A percentile compares a stretch with the other conserved stretches of the same genome.
phyloP scores from a whole-genome alignment of 2,329 filamentous ascomycete genomes.

The Blastomyces parvus region DNA sequence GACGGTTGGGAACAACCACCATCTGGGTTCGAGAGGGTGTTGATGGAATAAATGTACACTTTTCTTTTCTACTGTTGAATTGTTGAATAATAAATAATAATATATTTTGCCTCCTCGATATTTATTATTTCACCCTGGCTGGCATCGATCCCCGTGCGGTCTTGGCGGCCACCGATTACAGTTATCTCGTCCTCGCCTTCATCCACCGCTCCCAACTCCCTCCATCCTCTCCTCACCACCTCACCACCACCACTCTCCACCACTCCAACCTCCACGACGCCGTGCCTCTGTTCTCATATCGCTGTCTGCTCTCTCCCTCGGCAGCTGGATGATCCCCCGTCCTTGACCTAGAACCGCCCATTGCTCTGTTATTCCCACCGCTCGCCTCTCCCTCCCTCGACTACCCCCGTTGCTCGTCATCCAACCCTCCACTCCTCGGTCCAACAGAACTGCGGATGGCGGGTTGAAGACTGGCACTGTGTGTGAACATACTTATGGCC shows the following conservation, averaged over 20 bases:
- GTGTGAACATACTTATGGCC: conserved; percentile 37
- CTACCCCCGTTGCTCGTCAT: conserved; percentile 9
- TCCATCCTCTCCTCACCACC: background rate
- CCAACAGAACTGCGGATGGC: conserved; percentile 33
- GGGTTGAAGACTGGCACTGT: conserved; percentile 26
- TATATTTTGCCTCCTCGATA: no score
- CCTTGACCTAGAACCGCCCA: background rate
- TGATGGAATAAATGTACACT: no score
- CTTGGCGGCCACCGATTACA: no score
- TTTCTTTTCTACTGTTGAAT: no score
- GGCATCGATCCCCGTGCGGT: no score
- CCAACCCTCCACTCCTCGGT: conserved; percentile 19
- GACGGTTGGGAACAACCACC: no score
- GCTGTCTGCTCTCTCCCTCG: background rate
- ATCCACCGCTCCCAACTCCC: background rate
- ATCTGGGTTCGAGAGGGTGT: no score
- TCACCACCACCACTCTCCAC: background rate
- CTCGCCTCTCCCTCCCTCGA: conserved; percentile 12
- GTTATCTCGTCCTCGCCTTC: background rate
- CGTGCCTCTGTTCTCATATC: background rate
- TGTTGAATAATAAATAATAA: no score
- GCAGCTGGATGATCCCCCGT: background rate
- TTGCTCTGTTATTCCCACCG: conserved; percentile 1
- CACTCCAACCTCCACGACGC: background rate
- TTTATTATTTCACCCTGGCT: no score